Evolutionary conservation across 495 filamentous ascomycete species (phyloP), one percentile per base, ranked within the genome.

Genomic region (Aspergillus indologenus): DNA sequence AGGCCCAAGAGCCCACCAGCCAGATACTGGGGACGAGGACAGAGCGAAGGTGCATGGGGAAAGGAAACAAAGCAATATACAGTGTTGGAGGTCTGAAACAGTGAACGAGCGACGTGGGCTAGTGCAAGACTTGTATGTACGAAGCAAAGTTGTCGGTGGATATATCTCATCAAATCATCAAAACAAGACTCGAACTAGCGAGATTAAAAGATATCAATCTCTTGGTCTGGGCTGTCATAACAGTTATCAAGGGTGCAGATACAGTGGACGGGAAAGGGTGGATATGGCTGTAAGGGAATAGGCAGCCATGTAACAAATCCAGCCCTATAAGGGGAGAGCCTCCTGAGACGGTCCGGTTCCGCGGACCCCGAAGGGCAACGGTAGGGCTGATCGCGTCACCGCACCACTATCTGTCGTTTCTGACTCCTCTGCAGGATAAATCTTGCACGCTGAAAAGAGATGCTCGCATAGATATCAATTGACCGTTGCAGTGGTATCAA

Each of bases 11-110:
- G 48, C 48, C 29, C 23, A 29, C 48, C 22, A 51, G 21, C 23
- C 48, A 31, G 23, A 51, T 17, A 29, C 48, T 29, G 15, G 48
- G 15, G 14, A 19, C 48, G 14, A 24, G 5, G 6, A 51, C 23
- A 18, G 9, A 26, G 48, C 48, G 48, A 51, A 51, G 48, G 48
- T 18, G 24, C 48, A 51, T 51, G 22, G 21, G 24, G 23, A 19
- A n/a, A 23, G 21, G 7, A 7, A 7, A 45, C 26, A 29, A 29
- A 29, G n/a, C 9, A 29, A 29, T 29, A 29, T 29, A 29, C n/a
- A n/a, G n/a, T n/a, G n/a, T n/a, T n/a, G 9, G 26, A 29, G 3
- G 26, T 29, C 3, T 29, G 3, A 29, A 29, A 15, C 34, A 7
- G 34, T 40, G 34, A 40, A 40, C 5, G 34, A 40, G 34, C 34